Evolutionary conservation across 495 filamentous ascomycete species (phyloP), one percentile per base, ranked within the genome.

Genomic region (Bombardia bombarda): DNA sequence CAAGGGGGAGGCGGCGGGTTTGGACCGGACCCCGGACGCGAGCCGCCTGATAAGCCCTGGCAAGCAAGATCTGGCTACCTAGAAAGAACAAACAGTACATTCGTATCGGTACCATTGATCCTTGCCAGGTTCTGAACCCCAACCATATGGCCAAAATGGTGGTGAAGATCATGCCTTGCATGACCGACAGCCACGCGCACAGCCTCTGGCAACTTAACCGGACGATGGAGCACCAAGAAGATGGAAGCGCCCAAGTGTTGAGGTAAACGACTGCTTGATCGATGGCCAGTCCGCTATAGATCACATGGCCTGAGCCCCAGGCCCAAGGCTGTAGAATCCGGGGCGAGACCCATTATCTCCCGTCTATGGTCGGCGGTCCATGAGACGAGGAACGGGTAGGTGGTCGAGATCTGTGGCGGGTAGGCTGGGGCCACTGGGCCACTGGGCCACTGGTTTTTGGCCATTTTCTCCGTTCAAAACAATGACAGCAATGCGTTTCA

Each of bases 121-220:
- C 25, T 14, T 45, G 19, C 20, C 16, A 36, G 13, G 22, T 28
- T 25, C 37, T 35, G 24, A 26, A n/a, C 12, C 13, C 19, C 34
- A 22, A 21, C 23, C 28, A 42, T 32, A 30, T 3, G 22, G 24
- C 16, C 16, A 24, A 25, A 10, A 18, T 12, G 19, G 26, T 24
- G 30, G 31, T 22, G 41, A 13, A 49, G 47, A 49, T 45, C 41
- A 41, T 38, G 41, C 33, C 30, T 36, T 45, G 47, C 47, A 49
- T 45, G 41, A 24, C 18, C 20, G 18, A 38, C 31, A 17, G 12
- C 18, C 30, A 8, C 32, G 21, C 7, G 6, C 12, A 32, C 17
- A 26, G n/a, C n/a, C n/a, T n/a, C n/a, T n/a, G n/a, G n/a, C n/a
- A n/a, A n/a, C n/a, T n/a, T n/a, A n/a, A n/a, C n/a, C n/a, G n/a